A percentile compares a stretch with the other conserved stretches of the same genome.
Conservation (phyloP, 148 eudicot species). For the Oxyria digyna region DNA sequence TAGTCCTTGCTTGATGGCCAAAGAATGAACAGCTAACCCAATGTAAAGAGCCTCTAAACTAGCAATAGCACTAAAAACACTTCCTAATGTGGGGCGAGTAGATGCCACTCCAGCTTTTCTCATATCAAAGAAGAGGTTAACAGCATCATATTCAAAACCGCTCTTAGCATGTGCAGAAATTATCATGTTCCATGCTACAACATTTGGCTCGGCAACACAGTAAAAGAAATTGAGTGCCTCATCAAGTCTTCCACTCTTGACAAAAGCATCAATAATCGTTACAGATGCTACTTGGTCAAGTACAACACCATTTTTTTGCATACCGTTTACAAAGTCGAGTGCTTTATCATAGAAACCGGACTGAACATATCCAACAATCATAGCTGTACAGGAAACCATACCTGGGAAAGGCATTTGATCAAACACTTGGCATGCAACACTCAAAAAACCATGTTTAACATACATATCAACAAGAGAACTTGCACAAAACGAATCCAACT, state of each 20-base stretch:
- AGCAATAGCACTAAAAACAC: constrained; percentile 79
- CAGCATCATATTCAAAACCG: constrained; percentile 46
- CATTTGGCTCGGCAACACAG: constrained; percentile 48
- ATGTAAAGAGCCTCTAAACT: constrained; percentile 31
- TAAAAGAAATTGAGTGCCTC: constrained; percentile 52
- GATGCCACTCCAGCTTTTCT: constrained; percentile 38
- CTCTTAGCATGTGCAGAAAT: constrained; percentile 68
- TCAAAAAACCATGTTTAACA: constrained; percentile 39
- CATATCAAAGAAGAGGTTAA: constrained; percentile 46
- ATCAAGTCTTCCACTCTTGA: constrained; percentile 47
- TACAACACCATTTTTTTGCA: constrained; percentile 32
- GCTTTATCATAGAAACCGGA: constrained; percentile 54
- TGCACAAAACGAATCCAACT: constrained; percentile 45
- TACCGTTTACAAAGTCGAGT: constrained; percentile 34
- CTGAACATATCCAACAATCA: constrained; percentile 59
- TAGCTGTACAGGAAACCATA: constrained; percentile 69
- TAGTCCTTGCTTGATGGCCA: constrained; percentile 65
- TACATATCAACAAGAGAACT: constrained; percentile 81
- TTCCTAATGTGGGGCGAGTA: constrained; percentile 75
- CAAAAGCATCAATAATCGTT: constrained; percentile 54
- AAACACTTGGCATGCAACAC: constrained; percentile 54
- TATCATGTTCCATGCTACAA: constrained; percentile 76
- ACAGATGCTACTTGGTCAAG: constrained; percentile 63
- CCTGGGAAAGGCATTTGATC: constrained; percentile 32
- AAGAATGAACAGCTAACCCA: constrained; percentile 68